A percentile compares a stretch with the other conserved stretches of the same genome.
Evolutionary conservation across 1,284 basidiomycete species (phyloP).

Genomic region (Peniophora sp.): DNA sequence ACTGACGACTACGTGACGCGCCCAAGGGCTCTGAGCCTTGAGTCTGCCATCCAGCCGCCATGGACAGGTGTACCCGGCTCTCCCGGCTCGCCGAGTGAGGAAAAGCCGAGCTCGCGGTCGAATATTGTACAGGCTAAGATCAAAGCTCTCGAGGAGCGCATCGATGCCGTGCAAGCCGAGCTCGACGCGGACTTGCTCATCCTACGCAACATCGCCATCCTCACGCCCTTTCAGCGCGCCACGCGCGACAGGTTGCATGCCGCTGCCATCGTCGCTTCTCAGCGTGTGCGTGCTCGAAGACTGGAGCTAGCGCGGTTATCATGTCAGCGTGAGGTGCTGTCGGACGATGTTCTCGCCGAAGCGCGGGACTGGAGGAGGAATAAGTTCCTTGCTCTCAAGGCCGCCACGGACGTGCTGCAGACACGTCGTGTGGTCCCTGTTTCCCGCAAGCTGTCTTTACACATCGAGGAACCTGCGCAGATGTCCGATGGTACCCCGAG

Average conservation of each 20-base stretch:
- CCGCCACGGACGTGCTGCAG: slow-evolving; percentile 61
- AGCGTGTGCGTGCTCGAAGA: slow-evolving; percentile 58
- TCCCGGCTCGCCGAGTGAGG: slow-evolving; percentile 10
- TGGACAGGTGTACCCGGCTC: slow-evolving; percentile 2
- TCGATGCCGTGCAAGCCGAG: slow-evolving; percentile 47
- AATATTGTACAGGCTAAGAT: slow-evolving; percentile 58
- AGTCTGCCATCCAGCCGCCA: slow-evolving; percentile 17
- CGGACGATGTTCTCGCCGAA: slow-evolving; percentile 68
- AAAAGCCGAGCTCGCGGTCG: slow-evolving; percentile 38
- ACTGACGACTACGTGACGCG: slow-evolving; percentile 18
- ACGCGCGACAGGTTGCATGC: slow-evolving; percentile 71
- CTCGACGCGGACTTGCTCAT: slow-evolving; percentile 70
- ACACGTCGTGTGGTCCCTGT: slow-evolving; percentile 20
- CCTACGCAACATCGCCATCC: slow-evolving; percentile 75
- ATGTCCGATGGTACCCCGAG: too few relatives aligned
- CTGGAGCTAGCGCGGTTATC: slow-evolving; percentile 68
- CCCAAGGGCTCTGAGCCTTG: slow-evolving; percentile 25
- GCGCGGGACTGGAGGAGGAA: slow-evolving; percentile 59
- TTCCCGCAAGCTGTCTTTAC: slow-evolving; percentile 34
- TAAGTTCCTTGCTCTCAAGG: slow-evolving; percentile 64
- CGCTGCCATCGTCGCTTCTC: slow-evolving; percentile 59
- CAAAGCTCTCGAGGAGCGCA: slow-evolving; percentile 51
- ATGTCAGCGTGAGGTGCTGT: slow-evolving; percentile 72
- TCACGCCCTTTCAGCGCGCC: slow-evolving; percentile 81
- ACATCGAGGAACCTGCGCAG: slow-evolving; percentile 23